Base-by-base conservation (phyloP, 139 green algal genomes). In the Deuterostichococcus epilithicus region DNA sequence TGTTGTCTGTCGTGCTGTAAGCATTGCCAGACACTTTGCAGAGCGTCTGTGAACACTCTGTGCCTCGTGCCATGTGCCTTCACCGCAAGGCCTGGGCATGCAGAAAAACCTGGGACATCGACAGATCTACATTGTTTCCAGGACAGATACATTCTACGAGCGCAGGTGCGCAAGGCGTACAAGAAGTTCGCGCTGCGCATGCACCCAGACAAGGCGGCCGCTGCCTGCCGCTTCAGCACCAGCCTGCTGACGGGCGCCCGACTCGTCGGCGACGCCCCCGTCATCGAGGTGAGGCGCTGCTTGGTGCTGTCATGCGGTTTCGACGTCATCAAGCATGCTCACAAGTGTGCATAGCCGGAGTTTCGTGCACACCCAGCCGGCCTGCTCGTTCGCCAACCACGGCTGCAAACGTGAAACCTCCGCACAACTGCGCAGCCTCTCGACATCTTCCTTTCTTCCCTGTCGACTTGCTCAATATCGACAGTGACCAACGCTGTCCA, bases 191-290 rank as follows among this genome's bases (percentile, higher is more conserved):
- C 82, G 0, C 80, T 78, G 15, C 58, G 39, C 15, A 84, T 82
- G 67, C 86, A 91, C 72, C 86, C 86, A 1, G 86, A 91, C 81
- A 91, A 91, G 78, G 79, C 79, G 6, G 36, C 79, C 1, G 20
- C 58, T 1, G 52, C 76, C n/a, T 83, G 79, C 74, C 59, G 72
- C n/a, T 83, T 83, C 68, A 45, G 63, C 34, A 26, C 39, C 5
- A 25, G 36, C 67, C 67, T 83, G 5, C 37, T 68, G 6, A 1
- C n/a, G 18, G 39, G 13, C 20, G 72, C 67, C 15, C 45, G 58
- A 34, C n/a, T 30, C 38, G 39, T 82, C 15, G 34, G 23, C 42
- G 44, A 70, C 66, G 33, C 42, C 34, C 28, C 63, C 8, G 52
- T 20, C 52, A 63, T 63, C 28, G 36, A 72, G 67, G 73, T 76